A percentile compares a stretch with the other conserved stretches of the same genome.
Conservation (phyloP, 177 flowering plant genomes). For the Tripterygium wilfordii region DNA sequence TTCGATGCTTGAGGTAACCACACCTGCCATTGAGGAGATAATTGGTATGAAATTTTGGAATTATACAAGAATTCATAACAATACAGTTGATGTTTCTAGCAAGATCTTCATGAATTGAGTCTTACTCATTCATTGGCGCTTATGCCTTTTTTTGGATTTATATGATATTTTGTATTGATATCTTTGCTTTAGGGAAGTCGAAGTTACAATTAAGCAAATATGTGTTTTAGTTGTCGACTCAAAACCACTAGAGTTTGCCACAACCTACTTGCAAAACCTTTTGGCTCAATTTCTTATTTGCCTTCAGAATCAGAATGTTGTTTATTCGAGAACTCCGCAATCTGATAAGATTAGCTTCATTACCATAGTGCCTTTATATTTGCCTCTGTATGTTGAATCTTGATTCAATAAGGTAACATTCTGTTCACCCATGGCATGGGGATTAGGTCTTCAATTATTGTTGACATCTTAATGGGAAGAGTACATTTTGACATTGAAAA, state of each 20-base stretch:
- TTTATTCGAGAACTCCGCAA: constrained; percentile 85
- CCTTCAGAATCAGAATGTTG: constrained; percentile 77
- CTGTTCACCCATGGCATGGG: no score
- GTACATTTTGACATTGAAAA: no score
- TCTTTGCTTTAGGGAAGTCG: constrained; percentile 48
- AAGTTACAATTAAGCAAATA: constrained; percentile 43
- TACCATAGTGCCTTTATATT: constrained; percentile 55
- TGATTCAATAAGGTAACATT: constrained; percentile 79
- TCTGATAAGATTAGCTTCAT: constrained; percentile 72
- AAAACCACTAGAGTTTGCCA: constrained; percentile 50
- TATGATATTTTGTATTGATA: neutral
- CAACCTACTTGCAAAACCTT: constrained; percentile 43
- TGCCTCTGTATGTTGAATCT: constrained; percentile 70
- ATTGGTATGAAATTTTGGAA: constrained; percentile 57
- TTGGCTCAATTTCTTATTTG: constrained; percentile 51
- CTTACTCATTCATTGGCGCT: no score
- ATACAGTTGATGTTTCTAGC: constrained; percentile 63
- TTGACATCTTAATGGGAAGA: no score
- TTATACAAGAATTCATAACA: constrained; percentile 55
- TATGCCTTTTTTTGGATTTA: neutral
- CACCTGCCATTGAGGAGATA: constrained; percentile 58
- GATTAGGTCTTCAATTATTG: no score
- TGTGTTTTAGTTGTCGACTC: constrained; percentile 63
- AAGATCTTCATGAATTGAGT: no score
- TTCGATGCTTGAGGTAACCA: constrained; percentile 91